Conservation (phyloP, 163 green algal species). For the Scenedesmus sp. region DNA sequence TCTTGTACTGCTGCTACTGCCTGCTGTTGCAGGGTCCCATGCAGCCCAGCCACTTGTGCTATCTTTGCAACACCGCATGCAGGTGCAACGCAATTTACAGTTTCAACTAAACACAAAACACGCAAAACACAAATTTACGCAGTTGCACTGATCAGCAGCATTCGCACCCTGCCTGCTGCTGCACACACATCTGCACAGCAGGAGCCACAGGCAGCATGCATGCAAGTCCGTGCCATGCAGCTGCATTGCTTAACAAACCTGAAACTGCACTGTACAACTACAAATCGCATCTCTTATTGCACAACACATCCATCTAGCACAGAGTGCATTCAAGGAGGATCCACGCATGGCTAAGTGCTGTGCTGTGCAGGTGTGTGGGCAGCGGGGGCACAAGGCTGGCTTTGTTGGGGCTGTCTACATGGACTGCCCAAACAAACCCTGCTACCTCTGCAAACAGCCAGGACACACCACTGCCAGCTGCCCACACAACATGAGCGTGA, state of each 20-base stretch:
- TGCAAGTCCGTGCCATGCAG: neutral
- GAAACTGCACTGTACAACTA: neutral
- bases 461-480: slow-evolving; percentile 92
- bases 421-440: slow-evolving; percentile 92
- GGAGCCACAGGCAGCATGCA: neutral
- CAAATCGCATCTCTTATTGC: neutral
- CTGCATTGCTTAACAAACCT: neutral
- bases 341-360: neutral
- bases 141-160: neutral
- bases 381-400: slow-evolving; percentile 81
- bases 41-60: neutral
- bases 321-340: neutral
- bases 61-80: too few relatives aligned
- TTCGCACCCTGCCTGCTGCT: neutral
- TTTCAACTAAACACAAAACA: neutral
- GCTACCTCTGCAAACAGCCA: slow-evolving; percentile 89
- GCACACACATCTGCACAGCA: neutral
- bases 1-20: neutral
- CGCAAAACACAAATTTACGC: neutral
- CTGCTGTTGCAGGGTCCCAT: neutral
- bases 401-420: slow-evolving; percentile 88
- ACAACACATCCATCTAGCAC: neutral
- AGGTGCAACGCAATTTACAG: too few relatives aligned
- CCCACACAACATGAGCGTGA: slow-evolving; percentile 53
- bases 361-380: slow-evolving; percentile 85